phyloP scores from a whole-genome alignment of 2,329 filamentous ascomycete genomes.

The Phaeosphaeria sp. region DNA sequence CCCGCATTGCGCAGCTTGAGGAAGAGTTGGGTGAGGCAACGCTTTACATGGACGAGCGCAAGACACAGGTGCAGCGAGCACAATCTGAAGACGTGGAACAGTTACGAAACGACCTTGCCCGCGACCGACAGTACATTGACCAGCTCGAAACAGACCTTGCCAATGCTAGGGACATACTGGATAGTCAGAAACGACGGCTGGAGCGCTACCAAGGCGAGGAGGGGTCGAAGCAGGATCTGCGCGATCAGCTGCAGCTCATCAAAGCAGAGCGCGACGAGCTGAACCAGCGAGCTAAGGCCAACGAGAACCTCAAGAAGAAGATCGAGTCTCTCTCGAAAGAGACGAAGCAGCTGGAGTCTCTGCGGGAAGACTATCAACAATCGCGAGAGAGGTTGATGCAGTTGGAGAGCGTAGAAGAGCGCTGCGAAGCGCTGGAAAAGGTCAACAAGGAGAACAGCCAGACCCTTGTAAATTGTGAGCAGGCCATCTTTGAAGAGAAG shows the following conservation, averaged over 20 bases:
- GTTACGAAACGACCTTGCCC: constrained; percentile 52
- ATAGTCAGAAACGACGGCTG: constrained; percentile 56
- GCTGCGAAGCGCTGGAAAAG: constrained; percentile 55
- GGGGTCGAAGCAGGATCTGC: constrained; percentile 56
- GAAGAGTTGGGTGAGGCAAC: constrained; percentile 57
- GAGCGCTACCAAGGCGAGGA: constrained; percentile 52
- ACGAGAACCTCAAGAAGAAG: constrained; percentile 62
- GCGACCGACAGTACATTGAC: constrained; percentile 58
- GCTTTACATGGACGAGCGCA: constrained; percentile 53
- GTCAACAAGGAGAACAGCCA: constrained; percentile 60
- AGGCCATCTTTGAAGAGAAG: constrained; percentile 60
- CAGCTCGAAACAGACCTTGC: constrained; percentile 57
- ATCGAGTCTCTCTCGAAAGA: constrained; percentile 59
- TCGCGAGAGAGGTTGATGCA: constrained; percentile 54
- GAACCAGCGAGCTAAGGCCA: constrained; percentile 57
- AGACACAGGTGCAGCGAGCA: constrained; percentile 43
- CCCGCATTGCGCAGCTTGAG: constrained; percentile 54
- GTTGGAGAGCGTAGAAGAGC: constrained; percentile 53
- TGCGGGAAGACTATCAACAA: constrained; percentile 55
- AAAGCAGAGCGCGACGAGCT: constrained; percentile 58
- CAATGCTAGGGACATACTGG: constrained; percentile 51
- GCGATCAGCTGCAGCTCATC: constrained; percentile 58
- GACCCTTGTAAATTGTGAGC: constrained; percentile 58
- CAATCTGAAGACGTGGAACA: constrained; percentile 54
- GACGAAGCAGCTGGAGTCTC: constrained; percentile 51